A percentile compares a stretch with the other conserved stretches of the same genome.
phyloP scores from a whole-genome alignment of 805 yeast species.

The Cyberlindnera meyerae region DNA sequence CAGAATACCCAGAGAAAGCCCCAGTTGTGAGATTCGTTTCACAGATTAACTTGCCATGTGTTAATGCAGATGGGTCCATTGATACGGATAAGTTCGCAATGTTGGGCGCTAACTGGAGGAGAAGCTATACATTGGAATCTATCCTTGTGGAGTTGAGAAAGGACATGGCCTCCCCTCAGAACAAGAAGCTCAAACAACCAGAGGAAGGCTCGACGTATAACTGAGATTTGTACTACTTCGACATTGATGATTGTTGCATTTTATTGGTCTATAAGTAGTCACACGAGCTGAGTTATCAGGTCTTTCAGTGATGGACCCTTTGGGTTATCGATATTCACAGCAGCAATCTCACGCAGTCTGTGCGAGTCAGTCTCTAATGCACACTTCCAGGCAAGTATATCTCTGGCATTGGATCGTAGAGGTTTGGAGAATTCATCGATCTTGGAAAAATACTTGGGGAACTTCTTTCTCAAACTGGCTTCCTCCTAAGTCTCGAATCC shows the following conservation, averaged over 20 bases:
- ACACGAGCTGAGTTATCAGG: slow-evolving; percentile 3
- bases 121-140: slow-evolving; percentile 92
- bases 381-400: slow-evolving; percentile 16
- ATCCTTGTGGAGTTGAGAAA: slow-evolving; percentile 82
- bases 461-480: slow-evolving; percentile 7
- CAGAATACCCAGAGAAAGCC: slow-evolving; percentile 81
- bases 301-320: slow-evolving; percentile 1
- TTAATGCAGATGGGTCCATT: slow-evolving; percentile 55
- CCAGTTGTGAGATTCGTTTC: slow-evolving; percentile 79
- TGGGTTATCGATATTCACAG: slow-evolving; percentile 3
- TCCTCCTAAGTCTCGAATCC: slow-evolving; percentile 16
- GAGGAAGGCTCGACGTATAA: slow-evolving; percentile 73
- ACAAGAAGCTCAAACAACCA: slow-evolving; percentile 87
- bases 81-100: slow-evolving; percentile 53
- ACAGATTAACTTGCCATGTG: slow-evolving; percentile 87
- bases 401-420: slow-evolving; percentile 12
- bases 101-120: slow-evolving; percentile 69
- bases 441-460: slow-evolving; percentile 20
- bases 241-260: neutral
- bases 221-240: too few relatives aligned
- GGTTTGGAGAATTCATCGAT: slow-evolving; percentile 12
- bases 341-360: slow-evolving; percentile 5
- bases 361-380: slow-evolving; percentile 10
- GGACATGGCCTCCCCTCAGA: slow-evolving; percentile 79
- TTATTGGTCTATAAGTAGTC: neutral